Evolutionary conservation across 257 asterid species (phyloP).

Genomic region (Sherardia arvensis): DNA sequence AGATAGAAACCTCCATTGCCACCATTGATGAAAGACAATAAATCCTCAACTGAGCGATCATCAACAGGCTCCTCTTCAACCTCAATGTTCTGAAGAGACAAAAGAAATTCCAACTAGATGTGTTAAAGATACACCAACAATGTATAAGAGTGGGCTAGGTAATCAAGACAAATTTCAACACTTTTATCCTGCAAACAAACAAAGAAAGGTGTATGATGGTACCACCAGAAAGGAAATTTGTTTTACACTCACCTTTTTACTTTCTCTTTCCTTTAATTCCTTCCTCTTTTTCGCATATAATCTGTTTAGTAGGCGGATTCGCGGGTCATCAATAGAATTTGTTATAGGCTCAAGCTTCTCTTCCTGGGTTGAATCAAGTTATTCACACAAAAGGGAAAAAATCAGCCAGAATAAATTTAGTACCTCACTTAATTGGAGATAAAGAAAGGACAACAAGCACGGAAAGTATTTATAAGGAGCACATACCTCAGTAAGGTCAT

Average conservation of each 20-base stretch:
- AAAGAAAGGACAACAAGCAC: constrained; percentile 37
- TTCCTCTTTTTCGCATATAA: constrained; percentile 90
- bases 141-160: background rate
- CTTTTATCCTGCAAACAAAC: background rate
- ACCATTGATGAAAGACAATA: constrained; percentile 81
- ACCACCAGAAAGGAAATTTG: constrained; percentile 10
- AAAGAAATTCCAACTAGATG: constrained; percentile 14
- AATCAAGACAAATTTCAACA: constrained; percentile 5
- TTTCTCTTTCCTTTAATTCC: constrained; percentile 75
- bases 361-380: constrained; percentile 47
- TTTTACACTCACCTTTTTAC: constrained; percentile 52
- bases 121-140: constrained; percentile 10
- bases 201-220: background rate
- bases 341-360: constrained; percentile 93
- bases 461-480: constrained; percentile 54
- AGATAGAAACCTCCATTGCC: constrained; percentile 46
- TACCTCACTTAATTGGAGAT: constrained; percentile 7
- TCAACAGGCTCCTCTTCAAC: constrained; percentile 78
- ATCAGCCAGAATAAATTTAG: constrained; percentile 1
- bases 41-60: constrained; percentile 92
- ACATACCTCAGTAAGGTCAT: constrained; percentile 98
- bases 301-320: constrained; percentile 82
- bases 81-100: constrained; percentile 51
- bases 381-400: constrained; percentile 16
- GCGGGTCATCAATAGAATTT: constrained; percentile 87